Percentiles rank a stretch among this genome's conserved stretches.
These are phyloP conservation scores for Hyaloscypha hepaticicola DNA, from an alignment of 495 filamentous ascomycete species.

Conservation along the genomic window DNA sequence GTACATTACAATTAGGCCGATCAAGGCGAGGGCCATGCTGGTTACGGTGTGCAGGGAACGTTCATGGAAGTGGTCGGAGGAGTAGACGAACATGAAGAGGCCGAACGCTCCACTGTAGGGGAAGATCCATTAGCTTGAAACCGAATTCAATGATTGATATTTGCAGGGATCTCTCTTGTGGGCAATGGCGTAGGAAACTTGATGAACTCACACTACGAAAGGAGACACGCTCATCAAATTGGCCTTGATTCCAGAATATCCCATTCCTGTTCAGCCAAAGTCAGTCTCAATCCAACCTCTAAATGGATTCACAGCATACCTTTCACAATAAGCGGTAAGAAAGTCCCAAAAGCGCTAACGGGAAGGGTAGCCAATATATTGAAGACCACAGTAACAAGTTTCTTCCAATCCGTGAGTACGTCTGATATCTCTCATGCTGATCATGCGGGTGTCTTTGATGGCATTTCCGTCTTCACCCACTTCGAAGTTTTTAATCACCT, in stretches of 20 bases:
- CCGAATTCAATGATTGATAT: background rate
- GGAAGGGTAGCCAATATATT: background rate
- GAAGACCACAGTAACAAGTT: background rate
- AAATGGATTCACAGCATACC: background rate
- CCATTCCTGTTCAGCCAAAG: background rate
- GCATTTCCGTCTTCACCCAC: background rate
- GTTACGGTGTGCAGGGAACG: background rate
- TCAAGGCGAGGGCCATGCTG: background rate
- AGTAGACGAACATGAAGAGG: background rate
- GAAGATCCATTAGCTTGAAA: background rate
- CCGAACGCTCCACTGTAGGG: background rate
- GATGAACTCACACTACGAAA: background rate
- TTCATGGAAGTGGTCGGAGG: background rate
- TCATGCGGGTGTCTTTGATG: background rate
- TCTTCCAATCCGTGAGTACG: background rate
- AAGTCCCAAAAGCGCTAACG: background rate
- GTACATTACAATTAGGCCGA: background rate
- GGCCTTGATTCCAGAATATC: background rate
- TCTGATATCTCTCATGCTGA: background rate
- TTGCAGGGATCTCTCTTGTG: too few relatives aligned
- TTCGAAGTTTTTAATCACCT: background rate
- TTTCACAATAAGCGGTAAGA: background rate
- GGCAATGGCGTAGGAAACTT: too few relatives aligned
- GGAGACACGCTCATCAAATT: background rate
- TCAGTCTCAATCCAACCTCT: too few relatives aligned